Percentiles rank a stretch among this genome's conserved stretches.
Evolutionary conservation across 2,329 filamentous ascomycete genomes (phyloP).

Genomic region (Exophiala viscosa): DNA sequence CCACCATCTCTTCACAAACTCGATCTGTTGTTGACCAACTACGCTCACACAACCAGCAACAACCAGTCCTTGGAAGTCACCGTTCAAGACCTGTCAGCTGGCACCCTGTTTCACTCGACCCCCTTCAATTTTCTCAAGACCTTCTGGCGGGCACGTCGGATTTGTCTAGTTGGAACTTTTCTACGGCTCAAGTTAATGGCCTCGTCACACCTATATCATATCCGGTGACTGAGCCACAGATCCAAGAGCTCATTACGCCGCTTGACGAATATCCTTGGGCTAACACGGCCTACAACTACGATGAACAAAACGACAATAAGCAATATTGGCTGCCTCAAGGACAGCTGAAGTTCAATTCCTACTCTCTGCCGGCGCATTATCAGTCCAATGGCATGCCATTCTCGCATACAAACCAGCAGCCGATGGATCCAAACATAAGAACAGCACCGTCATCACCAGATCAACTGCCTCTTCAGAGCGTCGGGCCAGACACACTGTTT

Average conservation of each 20-base stretch:
- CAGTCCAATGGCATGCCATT: not conserved
- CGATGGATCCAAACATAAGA: slow-evolving; percentile 6
- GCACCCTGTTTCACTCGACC: slow-evolving; percentile 24
- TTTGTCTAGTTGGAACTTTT: slow-evolving; percentile 12
- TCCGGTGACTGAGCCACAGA: slow-evolving; percentile 25
- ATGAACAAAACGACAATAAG: slow-evolving; percentile 4
- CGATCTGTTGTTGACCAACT: slow-evolving; percentile 25
- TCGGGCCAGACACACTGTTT: slow-evolving; percentile 10
- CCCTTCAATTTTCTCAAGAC: slow-evolving; percentile 4
- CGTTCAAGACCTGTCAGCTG: slow-evolving; percentile 27
- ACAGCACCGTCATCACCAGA: slow-evolving; percentile 29
- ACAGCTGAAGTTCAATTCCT: not conserved
- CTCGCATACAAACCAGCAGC: slow-evolving; percentile 10
- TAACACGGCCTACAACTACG: slow-evolving; percentile 5
- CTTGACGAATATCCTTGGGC: slow-evolving; percentile 21
- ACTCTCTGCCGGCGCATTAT: slow-evolving; percentile 1
- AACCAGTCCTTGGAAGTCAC: not conserved
- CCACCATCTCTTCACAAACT: slow-evolving; percentile 18
- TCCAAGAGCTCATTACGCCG: slow-evolving; percentile 24
- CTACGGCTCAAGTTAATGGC: slow-evolving; percentile 26
- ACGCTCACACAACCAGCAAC: slow-evolving; percentile 16
- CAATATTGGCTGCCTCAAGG: slow-evolving; percentile 14
- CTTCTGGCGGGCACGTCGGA: slow-evolving; percentile 3
- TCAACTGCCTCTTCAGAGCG: slow-evolving; percentile 19
- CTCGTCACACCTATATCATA: slow-evolving; percentile 27